Conservation (phyloP, 2,329 filamentous ascomycete species). For the Podosphaera xanthii region DNA sequence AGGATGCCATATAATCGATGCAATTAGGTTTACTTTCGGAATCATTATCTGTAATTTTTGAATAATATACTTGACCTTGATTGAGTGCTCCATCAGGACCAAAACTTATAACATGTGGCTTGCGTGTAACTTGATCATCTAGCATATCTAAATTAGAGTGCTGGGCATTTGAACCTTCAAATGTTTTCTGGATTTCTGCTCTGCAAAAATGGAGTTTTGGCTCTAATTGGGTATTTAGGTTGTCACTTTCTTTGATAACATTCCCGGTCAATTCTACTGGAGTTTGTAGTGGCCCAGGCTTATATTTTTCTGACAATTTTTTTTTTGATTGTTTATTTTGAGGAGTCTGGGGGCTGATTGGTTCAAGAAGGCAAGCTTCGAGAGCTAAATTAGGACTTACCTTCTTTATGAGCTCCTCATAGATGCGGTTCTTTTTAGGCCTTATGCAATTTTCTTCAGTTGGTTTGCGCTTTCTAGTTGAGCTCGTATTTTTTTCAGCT, state of each 20-base stretch:
- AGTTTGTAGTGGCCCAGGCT: neutral
- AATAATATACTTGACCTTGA: neutral
- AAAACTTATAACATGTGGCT: conserved; percentile 2
- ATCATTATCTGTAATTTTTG: neutral
- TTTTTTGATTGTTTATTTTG: neutral
- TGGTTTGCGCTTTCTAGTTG: neutral
- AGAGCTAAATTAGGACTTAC: neutral
- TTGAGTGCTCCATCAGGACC: neutral
- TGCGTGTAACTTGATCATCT: neutral
- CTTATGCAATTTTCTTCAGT: neutral
- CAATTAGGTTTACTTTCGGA: neutral
- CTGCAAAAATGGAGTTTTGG: neutral
- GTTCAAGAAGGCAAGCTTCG: neutral
- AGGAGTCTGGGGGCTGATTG: neutral
- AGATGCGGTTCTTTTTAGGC: neutral
- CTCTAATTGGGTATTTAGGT: neutral
- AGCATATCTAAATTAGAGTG: neutral
- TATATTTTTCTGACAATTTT: neutral
- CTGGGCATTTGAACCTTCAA: neutral
- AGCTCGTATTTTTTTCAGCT: neutral
- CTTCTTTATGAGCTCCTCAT: neutral
- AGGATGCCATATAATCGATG: neutral
- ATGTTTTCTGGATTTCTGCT: neutral
- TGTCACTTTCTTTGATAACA: neutral
- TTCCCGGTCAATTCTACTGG: neutral